Evolutionary conservation across 1,139 yeast genomes (phyloP).

Genomic region (Saccharomyces hybrid): DNA sequence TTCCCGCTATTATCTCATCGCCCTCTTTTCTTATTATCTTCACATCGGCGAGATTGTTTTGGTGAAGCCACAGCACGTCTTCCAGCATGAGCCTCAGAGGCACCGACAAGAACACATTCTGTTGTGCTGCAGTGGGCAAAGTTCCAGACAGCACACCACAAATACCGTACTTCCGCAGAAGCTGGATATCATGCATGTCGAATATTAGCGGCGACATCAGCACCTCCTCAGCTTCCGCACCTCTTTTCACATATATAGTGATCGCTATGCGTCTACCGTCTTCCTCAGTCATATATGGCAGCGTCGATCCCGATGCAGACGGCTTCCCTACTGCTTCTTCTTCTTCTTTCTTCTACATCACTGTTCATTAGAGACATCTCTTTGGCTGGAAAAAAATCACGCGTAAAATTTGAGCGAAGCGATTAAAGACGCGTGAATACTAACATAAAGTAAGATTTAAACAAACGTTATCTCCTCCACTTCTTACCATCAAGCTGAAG

Average conservation of each 20-base stretch:
- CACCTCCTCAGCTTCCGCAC: not conserved
- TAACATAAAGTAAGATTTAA: conserved; percentile 30
- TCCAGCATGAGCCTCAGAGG: conserved; percentile 70
- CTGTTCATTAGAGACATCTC: not conserved
- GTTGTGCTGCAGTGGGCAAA: conserved; percentile 83
- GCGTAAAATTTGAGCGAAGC: not conserved
- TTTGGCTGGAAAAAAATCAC: not conserved
- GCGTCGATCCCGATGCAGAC: too few relatives aligned
- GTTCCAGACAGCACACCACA: conserved; percentile 79
- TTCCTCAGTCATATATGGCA: not conserved
- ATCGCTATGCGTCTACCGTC: not conserved
- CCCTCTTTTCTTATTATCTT: conserved; percentile 14
- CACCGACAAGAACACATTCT: conserved; percentile 72
- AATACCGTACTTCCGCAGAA: conserved; percentile 48
- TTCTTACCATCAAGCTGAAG: not conserved
- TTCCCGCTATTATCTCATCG: conserved; percentile 11
- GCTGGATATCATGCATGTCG: conserved; percentile 44
- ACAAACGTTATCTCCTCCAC: not conserved
- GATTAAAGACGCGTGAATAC: not conserved
- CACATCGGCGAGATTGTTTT: conserved; percentile 36
- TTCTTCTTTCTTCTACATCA: not conserved
- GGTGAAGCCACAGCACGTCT: conserved; percentile 63
- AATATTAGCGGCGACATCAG: conserved; percentile 36
- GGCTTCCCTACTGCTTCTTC: not conserved
- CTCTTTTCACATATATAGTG: not conserved